Base-by-base conservation (phyloP, 2,329 filamentous ascomycete genomes). In the Ophiocordyceps camponoti-floridani region DNA sequence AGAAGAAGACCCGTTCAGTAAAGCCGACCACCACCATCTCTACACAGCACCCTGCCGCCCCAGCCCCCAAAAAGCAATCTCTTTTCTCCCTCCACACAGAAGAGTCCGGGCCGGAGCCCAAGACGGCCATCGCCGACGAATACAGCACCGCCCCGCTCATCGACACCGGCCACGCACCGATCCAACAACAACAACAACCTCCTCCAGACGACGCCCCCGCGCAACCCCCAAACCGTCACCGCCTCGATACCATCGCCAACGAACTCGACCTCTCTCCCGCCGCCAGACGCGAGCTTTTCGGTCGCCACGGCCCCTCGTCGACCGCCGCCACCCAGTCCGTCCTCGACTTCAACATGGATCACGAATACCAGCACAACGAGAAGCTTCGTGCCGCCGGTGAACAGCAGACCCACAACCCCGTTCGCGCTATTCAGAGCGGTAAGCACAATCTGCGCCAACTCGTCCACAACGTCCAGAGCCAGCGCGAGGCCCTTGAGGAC, bases 391-490 rank as follows among this genome's bases (percentile, higher is more conserved):
- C 78, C 16, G 66, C 75, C 43, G 81, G 83, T 56, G 77, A 87
- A 58, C 67, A 77, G 55, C 77, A 79, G 45, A 73, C 77, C 43
- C 83, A 93, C 63, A 88, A 89, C 54, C 84, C 87, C 8, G 80
- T 95, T 46, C 81, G 86, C 44, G 82, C 94, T 57, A 79, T 84
- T 23, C 83, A 87, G 4, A 84, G 86, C 40, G 62, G 62, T 51
- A 95, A 95, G 66, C 87, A 95, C 63, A 93, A 75, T 54, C 68
- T 96, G 59, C 79, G 81, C 56, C 87, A 94, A 65, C 69, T 96
- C 53, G 83, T 96, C 51, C 86, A 78, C 61, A 82, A 82, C 48
- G 88, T 84, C 26, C 77, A 77, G 52, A 84, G 72, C 49, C 87
- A 96, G 63, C 79, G 79, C 57, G 86, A 94, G 11, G 87, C 86